A percentile compares a stretch with the other conserved stretches of the same genome.
Conservation (phyloP, 768 basidiomycete species). For the Pleurotus tuoliensis region DNA sequence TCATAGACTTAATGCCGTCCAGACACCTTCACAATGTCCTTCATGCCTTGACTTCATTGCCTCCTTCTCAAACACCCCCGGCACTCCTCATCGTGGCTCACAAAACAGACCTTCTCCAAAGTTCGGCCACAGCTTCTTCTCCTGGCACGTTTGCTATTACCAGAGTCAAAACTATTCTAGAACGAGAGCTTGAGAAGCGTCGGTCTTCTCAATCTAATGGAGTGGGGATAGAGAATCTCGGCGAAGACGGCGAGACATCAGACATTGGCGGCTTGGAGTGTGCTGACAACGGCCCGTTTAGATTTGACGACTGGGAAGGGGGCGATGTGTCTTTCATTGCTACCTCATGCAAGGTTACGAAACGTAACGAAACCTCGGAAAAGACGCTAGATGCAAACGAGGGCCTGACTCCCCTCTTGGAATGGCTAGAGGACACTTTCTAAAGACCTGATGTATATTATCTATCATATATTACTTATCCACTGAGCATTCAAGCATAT, state of each 20-base stretch:
- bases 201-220: slow-evolving; percentile 58
- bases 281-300: slow-evolving; percentile 55
- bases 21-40: slow-evolving; percentile 76
- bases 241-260: slow-evolving; percentile 58
- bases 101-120: slow-evolving; percentile 69
- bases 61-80: slow-evolving; percentile 64
- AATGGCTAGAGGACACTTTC: slow-evolving; percentile 1
- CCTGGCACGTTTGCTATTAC: slow-evolving; percentile 50
- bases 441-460: neutral
- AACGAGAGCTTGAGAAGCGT: slow-evolving; percentile 82
- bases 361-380: neutral
- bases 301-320: slow-evolving; percentile 80
- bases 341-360: slow-evolving; percentile 39
- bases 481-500: no score
- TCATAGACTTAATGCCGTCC: slow-evolving; percentile 2
- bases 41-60: slow-evolving; percentile 65
- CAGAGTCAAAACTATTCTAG: slow-evolving; percentile 73
- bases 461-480: neutral
- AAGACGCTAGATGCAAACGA: neutral
- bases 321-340: slow-evolving; percentile 71
- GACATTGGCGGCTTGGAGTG: slow-evolving; percentile 79
- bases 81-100: slow-evolving; percentile 67
- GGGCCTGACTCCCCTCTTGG: neutral
- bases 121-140: slow-evolving; percentile 32
- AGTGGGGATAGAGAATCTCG: slow-evolving; percentile 70